A percentile compares a stretch with the other conserved stretches of the same genome.
Conservation (phyloP, 2,329 filamentous ascomycete species). For the Tolypocladium tundrense region DNA sequence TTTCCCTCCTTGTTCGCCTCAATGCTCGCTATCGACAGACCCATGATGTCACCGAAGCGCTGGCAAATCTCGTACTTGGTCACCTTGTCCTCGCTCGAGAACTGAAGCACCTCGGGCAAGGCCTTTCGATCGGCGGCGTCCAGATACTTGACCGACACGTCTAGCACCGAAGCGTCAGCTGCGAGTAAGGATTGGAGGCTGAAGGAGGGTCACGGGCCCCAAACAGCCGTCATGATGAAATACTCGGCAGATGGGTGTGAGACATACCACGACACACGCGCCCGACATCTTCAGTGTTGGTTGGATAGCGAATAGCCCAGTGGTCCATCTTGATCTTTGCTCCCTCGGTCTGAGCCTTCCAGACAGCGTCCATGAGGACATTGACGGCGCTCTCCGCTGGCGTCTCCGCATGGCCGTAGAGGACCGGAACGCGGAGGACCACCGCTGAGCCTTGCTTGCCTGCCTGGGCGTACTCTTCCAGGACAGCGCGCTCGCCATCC, state of each 20-base stretch:
- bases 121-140: conserved; percentile 32
- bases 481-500: conserved; percentile 51
- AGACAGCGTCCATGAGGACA: conserved; percentile 64
- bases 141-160: conserved; percentile 62
- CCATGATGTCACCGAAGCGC: conserved; percentile 69
- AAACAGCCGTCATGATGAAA: neutral
- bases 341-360: conserved; percentile 57
- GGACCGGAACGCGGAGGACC: conserved; percentile 69
- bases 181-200: neutral
- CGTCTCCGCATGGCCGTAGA: conserved; percentile 67
- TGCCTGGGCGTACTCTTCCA: conserved; percentile 45
- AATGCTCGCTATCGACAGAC: conserved; percentile 58
- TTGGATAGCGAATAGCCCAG: conserved; percentile 76
- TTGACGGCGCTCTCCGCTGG: conserved; percentile 76
- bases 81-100: conserved; percentile 74
- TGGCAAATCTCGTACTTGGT: conserved; percentile 88
- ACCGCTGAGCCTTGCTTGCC: conserved; percentile 47
- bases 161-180: conserved; percentile 24
- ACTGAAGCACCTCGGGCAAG: conserved; percentile 67
- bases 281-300: conserved; percentile 79
- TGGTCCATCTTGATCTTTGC: conserved; percentile 69
- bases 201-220: neutral
- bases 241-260: conserved; percentile 2
- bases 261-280: conserved; percentile 59
- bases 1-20: conserved; percentile 61